Evolutionary conservation across 106 monocot species (phyloP).

Genomic region (Dendrobium nobile): DNA sequence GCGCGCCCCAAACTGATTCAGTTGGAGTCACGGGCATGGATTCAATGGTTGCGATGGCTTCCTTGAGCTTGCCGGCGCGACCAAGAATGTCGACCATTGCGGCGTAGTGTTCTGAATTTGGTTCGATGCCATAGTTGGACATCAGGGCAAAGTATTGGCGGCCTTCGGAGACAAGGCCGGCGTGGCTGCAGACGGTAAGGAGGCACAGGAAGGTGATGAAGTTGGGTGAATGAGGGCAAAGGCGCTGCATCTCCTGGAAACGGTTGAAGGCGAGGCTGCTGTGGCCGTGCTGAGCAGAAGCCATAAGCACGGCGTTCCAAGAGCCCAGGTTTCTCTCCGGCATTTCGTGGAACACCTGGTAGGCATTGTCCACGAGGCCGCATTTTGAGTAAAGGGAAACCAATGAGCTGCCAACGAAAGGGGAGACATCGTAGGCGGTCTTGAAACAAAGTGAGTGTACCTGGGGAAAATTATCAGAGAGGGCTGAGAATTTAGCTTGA

Average conservation of each 20-base stretch:
- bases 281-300: conserved; percentile 69
- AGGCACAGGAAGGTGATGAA: conserved; percentile 76
- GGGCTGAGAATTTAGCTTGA: not conserved
- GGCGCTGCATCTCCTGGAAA: conserved; percentile 31
- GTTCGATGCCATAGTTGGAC: conserved; percentile 21
- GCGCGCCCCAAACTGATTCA: conserved; percentile 77
- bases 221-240: conserved; percentile 28
- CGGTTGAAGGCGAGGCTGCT: conserved; percentile 22
- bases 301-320: conserved; percentile 56
- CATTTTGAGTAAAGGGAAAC: conserved; percentile 68
- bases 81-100: conserved; percentile 59
- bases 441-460: conserved; percentile 40
- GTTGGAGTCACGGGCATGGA: conserved; percentile 69
- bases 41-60: conserved; percentile 59
- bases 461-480: conserved; percentile 7
- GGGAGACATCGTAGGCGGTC: conserved; percentile 37
- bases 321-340: conserved; percentile 42
- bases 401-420: conserved; percentile 62
- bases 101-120: conserved; percentile 38
- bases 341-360: conserved; percentile 53
- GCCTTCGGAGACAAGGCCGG: conserved; percentile 54
- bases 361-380: conserved; percentile 45
- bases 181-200: conserved; percentile 69
- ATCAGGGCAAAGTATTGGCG: conserved; percentile 42
- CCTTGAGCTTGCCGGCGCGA: conserved; percentile 50